Percentiles rank a stretch among this genome's conserved stretches.
phyloP scores from a whole-genome alignment of 352 stramenopile genomes.

The Globisporangium polare region DNA sequence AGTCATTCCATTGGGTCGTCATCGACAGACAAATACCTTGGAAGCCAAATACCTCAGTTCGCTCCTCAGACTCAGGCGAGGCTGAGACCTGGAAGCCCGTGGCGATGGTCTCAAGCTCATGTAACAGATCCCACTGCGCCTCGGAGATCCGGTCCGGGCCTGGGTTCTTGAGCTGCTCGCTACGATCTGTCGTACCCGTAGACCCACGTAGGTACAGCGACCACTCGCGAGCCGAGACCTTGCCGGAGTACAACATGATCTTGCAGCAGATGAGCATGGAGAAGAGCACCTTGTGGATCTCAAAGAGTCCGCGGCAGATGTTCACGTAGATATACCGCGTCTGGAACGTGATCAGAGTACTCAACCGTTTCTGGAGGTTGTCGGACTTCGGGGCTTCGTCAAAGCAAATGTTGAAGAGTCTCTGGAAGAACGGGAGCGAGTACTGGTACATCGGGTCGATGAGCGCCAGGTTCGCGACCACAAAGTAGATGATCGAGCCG shows the following conservation, averaged over 20 bases:
- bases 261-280: constrained; percentile 94
- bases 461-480: constrained; percentile 88
- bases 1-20: constrained; percentile 47
- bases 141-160: constrained; percentile 64
- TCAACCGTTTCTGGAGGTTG: constrained; percentile 53
- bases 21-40: constrained; percentile 66
- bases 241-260: constrained; percentile 83
- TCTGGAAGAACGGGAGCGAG: constrained; percentile 91
- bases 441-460: constrained; percentile 97
- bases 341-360: constrained; percentile 86
- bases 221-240: constrained; percentile 81
- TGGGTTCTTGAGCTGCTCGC: constrained; percentile 42
- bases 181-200: constrained; percentile 16
- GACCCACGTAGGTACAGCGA: constrained; percentile 85
- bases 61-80: constrained; percentile 3
- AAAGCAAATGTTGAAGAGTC: constrained; percentile 92
- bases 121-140: constrained; percentile 80
- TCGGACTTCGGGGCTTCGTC: constrained; percentile 61
- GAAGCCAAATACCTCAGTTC: constrained; percentile 37
- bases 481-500: constrained; percentile 94
- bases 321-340: constrained; percentile 93
- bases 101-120: constrained; percentile 63
- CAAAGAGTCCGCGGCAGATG: constrained; percentile 93
- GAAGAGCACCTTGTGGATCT: constrained; percentile 93
- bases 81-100: constrained; percentile 22